Percentiles rank a stretch among this genome's conserved stretches.
Conservation (phyloP, 768 basidiomycete genomes). For the Phaeotremella skinneri region DNA sequence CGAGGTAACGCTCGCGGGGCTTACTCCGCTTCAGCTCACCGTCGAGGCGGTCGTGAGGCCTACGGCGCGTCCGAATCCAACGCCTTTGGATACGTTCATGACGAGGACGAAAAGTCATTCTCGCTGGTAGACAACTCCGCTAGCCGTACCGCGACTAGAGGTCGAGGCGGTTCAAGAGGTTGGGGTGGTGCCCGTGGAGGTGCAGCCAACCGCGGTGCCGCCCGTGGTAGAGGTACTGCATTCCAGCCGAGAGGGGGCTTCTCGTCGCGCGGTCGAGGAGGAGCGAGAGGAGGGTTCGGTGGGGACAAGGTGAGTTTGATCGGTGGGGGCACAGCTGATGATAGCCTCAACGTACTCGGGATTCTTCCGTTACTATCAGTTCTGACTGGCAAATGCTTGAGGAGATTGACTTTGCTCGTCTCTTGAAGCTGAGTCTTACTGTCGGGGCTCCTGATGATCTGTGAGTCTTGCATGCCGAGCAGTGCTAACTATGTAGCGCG, state of each 20-base stretch:
- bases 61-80: constrained; percentile 76
- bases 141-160: constrained; percentile 56
- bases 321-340: background rate
- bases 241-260: constrained; percentile 34
- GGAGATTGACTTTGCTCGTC: constrained; percentile 92
- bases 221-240: constrained; percentile 44
- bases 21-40: constrained; percentile 4
- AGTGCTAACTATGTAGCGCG: constrained; percentile 18
- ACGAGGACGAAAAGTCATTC: constrained; percentile 95
- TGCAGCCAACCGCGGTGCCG: constrained; percentile 56
- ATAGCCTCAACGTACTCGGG: constrained; percentile 72
- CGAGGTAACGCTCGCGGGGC: constrained; percentile 13
- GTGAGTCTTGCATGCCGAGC: constrained; percentile 56
- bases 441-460: constrained; percentile 88
- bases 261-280: constrained; percentile 31
- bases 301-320: constrained; percentile 78
- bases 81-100: constrained; percentile 95
- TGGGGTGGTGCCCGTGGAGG: constrained; percentile 56
- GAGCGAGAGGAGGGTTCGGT: constrained; percentile 56
- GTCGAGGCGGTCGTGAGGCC: constrained; percentile 61
- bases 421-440: constrained; percentile 86
- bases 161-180: constrained; percentile 16
- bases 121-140: constrained; percentile 71
- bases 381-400: constrained; percentile 93
- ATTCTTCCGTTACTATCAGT: constrained; percentile 89